Percentiles rank a stretch among this genome's conserved stretches.
Evolutionary conservation across 2,329 filamentous ascomycete species (phyloP).

Genomic region (Ophiostoma fasciatum): DNA sequence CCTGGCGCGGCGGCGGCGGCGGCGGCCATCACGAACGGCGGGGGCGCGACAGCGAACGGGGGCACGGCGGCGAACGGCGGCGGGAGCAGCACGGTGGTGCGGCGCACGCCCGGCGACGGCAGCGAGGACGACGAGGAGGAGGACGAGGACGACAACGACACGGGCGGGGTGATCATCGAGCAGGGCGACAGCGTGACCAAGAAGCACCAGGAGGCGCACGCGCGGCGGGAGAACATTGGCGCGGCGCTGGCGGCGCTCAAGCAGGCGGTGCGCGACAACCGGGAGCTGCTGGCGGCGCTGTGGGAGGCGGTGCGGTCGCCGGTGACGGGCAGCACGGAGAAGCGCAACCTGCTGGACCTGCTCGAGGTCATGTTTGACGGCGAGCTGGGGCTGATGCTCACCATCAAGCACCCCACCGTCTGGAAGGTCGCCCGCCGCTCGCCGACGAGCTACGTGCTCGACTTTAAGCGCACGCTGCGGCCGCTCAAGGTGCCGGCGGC

Average conservation of each 20-base stretch:
- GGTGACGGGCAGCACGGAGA: slow-evolving; percentile 30
- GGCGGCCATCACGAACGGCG: not conserved
- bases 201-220: slow-evolving; percentile 29
- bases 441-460: slow-evolving; percentile 4
- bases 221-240: slow-evolving; percentile 31
- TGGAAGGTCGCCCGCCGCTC: slow-evolving; percentile 22
- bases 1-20: no score
- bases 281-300: slow-evolving; percentile 27
- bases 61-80: slow-evolving; percentile 25
- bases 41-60: not conserved
- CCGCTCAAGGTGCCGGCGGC: slow-evolving; percentile 4
- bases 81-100: not conserved
- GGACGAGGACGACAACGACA: slow-evolving; percentile 18
- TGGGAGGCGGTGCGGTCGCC: slow-evolving; percentile 36
- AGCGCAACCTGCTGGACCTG: slow-evolving; percentile 34
- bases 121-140: slow-evolving; percentile 43
- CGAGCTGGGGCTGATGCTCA: slow-evolving; percentile 30
- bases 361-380: slow-evolving; percentile 35
- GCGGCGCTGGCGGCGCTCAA: slow-evolving; percentile 34
- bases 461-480: slow-evolving; percentile 11
- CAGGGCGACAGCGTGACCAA: slow-evolving; percentile 27
- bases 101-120: not conserved
- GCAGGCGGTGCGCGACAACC: slow-evolving; percentile 28
- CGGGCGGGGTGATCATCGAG: slow-evolving; percentile 32
- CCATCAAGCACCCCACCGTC: slow-evolving; percentile 30